Base-by-base conservation (phyloP, 306 rosid genomes). In the Coriaria nepalensis region DNA sequence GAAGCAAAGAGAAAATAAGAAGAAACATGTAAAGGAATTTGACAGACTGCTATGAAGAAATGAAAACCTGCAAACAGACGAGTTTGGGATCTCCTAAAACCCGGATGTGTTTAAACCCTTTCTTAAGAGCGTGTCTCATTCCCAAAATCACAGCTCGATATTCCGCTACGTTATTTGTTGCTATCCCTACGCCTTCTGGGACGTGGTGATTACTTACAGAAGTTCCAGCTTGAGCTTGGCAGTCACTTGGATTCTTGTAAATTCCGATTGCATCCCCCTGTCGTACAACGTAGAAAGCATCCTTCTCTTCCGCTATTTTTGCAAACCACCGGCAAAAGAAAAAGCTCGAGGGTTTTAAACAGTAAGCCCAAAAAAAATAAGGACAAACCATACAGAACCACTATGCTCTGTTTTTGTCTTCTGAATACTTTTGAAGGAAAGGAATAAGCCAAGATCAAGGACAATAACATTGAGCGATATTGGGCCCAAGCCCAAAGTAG, bases 31-130 rank as follows among this genome's bases (percentile, higher is more conserved):
- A 15, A 36, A 40, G 13, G 4, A 5, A n/a, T 4, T 10, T 53
- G 13, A 5, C 8, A 5, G 41, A 40, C 20, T 11, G 20, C 33
- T 4, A 45, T 43, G 37, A 56, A 34, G 45, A 34, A 37, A 48
- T 37, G 60, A 82, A 62, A 77, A 90, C 98, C 94, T 90, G 98
- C 69, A 71, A 66, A 72, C 93, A 82, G 39, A 90, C 98, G 44
- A 85, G 95, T 12, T 68, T 58, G 47, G 97, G 84, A 52, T 90
- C 93, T 52, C 97, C 97, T 42, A 33, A 59, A 44, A 65, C 78
- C 39, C 39, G 41, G 46, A 90, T 73, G 61, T 73, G 73, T 65
- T 68, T 70, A 65, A 50, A 74, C 37, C 97, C 97, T 55, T 67
- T 64, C 66, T 50, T 52, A 15, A 81, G 52, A 46, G 97, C 93